Base-by-base conservation (phyloP, 441 rosid genomes). In the Euphorbia schlechtendalii region DNA sequence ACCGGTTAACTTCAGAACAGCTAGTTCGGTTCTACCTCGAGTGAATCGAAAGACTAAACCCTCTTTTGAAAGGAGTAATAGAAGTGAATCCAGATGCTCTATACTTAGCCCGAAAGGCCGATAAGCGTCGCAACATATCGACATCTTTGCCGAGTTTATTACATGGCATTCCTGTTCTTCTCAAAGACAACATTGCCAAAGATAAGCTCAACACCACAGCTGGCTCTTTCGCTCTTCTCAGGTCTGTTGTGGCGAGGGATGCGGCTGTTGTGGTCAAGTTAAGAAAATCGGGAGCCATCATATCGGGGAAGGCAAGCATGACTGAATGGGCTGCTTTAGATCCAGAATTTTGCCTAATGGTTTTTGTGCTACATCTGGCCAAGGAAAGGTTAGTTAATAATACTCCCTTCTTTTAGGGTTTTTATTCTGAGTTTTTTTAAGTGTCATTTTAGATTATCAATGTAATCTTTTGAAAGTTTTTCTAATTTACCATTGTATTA, bases 21-120 rank as follows among this genome's bases (percentile, higher is more conserved):
- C 82, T 86, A 0, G 87, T 84, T 4, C 59, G 77, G 72, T 81
- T 81, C 59, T 86, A 90, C 17, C 82, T 90, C 45, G 56, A 66
- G 30, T 89, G 82, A 8, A 73, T 91, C 61, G 6, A 32, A 32
- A 32, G 34, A 32, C 34, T 32, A 3, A 32, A 32, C 6, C 34
- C 34, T 2, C 34, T 32, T 6, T 6, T 32, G 34, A 32, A 32
- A 32, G 34, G 34, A 6, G 34, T 32, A 3, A 85, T 88, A 38
- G 94, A 91, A 76, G 76, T 85, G 10, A 86, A 91, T 74, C 96
- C 90, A 3, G 93, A 86, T 32, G 91, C 88, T 0, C 60, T 80
- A 54, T 14, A 9, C 40, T 80, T 75, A 70, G 93, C 93, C n/a
- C 81, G 82, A 45, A 73, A 61, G 52, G 93, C 92, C 8, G 96